phyloP scores from a whole-genome alignment of 2,329 filamentous ascomycete species.

The Trichoderma koningii region DNA sequence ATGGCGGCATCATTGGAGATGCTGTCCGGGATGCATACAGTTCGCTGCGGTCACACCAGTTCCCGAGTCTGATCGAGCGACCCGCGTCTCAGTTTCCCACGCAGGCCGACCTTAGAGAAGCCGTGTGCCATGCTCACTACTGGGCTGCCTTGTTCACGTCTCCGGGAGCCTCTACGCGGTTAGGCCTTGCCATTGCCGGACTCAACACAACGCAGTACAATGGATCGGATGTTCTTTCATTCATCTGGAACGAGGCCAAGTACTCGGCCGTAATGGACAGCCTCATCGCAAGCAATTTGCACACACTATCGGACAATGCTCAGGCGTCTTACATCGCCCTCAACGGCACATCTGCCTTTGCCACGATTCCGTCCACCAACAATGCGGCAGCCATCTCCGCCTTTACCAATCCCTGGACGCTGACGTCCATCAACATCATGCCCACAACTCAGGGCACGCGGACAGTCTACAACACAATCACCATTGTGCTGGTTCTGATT shows the following conservation, averaged over 20 bases:
- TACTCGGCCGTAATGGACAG: conserved; percentile 30
- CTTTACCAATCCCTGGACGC: conserved; percentile 32
- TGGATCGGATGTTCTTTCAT: conserved; percentile 28
- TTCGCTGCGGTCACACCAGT: conserved; percentile 27
- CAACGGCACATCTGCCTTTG: conserved; percentile 30
- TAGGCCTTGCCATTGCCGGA: conserved; percentile 28
- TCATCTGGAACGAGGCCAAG: conserved; percentile 32
- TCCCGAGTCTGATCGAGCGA: conserved; percentile 30
- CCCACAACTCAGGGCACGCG: conserved; percentile 33
- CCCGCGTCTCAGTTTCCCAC: conserved; percentile 26
- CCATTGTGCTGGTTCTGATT: conserved; percentile 34
- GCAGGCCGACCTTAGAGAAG: conserved; percentile 17
- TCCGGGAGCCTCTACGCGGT: conserved; percentile 25
- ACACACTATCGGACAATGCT: conserved; percentile 27
- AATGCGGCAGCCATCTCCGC: conserved; percentile 28
- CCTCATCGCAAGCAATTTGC: conserved; percentile 27
- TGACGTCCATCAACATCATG: conserved; percentile 32
- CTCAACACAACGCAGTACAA: conserved; percentile 27
- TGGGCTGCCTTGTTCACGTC: conserved; percentile 31
- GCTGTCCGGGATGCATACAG: conserved; percentile 32
- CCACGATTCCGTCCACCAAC: conserved; percentile 26
- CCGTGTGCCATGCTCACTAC: conserved; percentile 30
- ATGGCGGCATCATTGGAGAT: conserved; percentile 31
- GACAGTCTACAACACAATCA: conserved; percentile 33
- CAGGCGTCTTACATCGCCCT: conserved; percentile 28